Conservation (phyloP, 352 stramenopile genomes). For the Phytophthora parvispora region DNA sequence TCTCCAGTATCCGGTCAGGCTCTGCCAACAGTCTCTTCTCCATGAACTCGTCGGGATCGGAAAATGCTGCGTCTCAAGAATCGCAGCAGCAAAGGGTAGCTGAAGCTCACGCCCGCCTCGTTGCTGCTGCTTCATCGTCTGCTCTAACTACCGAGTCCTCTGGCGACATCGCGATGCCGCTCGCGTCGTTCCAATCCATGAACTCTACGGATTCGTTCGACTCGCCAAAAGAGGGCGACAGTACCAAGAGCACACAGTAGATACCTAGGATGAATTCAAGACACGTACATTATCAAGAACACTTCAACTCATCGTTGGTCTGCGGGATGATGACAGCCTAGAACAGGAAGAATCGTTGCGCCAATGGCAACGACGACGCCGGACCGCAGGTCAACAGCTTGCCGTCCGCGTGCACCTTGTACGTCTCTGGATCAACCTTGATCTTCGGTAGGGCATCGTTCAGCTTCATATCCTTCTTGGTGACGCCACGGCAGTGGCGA, state of each 20-base stretch:
- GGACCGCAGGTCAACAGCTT: constrained; percentile 91
- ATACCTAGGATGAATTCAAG: constrained; percentile 21
- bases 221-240: constrained; percentile 30
- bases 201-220: constrained; percentile 33
- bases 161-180: constrained; percentile 27
- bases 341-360: constrained; percentile 96
- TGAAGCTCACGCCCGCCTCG: constrained; percentile 29
- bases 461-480: constrained; percentile 98
- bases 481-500: constrained; percentile 82
- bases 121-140: constrained; percentile 36
- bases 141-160: constrained; percentile 32
- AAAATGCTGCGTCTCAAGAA: constrained; percentile 18
- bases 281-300: constrained; percentile 29
- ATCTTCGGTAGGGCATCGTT: constrained; percentile 97
- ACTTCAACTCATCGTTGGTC: constrained; percentile 6
- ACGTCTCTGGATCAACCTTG: constrained; percentile 97
- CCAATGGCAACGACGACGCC: constrained; percentile 87
- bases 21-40: constrained; percentile 45
- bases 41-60: constrained; percentile 35
- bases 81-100: constrained; percentile 23
- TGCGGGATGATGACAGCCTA: constrained; percentile 45
- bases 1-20: constrained; percentile 37
- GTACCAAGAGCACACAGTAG: constrained; percentile 27
- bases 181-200: constrained; percentile 38
- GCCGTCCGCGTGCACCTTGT: constrained; percentile 94